Base-by-base conservation (phyloP, 495 filamentous ascomycete species). In the Penicillium soppii region DNA sequence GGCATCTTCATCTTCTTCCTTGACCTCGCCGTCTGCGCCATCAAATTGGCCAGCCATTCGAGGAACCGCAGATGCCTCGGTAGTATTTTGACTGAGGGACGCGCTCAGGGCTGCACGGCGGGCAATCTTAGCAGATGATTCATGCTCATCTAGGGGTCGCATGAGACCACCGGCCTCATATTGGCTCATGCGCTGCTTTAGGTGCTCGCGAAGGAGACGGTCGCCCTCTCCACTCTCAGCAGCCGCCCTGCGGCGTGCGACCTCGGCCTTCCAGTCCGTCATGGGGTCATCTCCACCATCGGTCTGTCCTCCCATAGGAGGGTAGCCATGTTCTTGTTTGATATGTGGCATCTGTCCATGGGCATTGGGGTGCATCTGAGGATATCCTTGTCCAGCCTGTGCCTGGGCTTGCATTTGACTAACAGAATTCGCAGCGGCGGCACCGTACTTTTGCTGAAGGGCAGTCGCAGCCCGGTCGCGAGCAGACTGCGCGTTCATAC, bases 1-100 rank as follows among this genome's bases (percentile, higher is more conserved):
- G 0, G 94, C 94, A 69, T 98, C 91, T 56, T 95, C 91, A 55
- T 97, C 92, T 23, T 84, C 82, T 41, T 89, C 86, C 52, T 87
- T 83, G 19, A 75, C 70, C 27, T 73, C 70, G 27, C 76, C 76
- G 8, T 69, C 76, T 10, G 63, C 66, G 21, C 89, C 91, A 64
- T 96, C 92, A 43, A 82, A 66, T 57, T 91, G 88, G 5, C 54
- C 57, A 32, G 52, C 52, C 2, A 56, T 43, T 20, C 43, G 36
- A 6, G 57, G 51, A 20, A 35, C 13, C 21, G 49, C 45, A 6
- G 29, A 15, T 15, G 42, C 17, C 12, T 37, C 33, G 16, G 22
- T 32, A 4, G 35, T 38, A 19, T 43, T 17, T 23, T 33, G 23
- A 3, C 30, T 21, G 5, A 58, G 41, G 39, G 56, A 26, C 2